A percentile compares a stretch with the other conserved stretches of the same genome.
These are phyloP conservation scores for Pelargonium australe DNA, from an alignment of 441 rosid genomes.

Conservation along the genomic window DNA sequence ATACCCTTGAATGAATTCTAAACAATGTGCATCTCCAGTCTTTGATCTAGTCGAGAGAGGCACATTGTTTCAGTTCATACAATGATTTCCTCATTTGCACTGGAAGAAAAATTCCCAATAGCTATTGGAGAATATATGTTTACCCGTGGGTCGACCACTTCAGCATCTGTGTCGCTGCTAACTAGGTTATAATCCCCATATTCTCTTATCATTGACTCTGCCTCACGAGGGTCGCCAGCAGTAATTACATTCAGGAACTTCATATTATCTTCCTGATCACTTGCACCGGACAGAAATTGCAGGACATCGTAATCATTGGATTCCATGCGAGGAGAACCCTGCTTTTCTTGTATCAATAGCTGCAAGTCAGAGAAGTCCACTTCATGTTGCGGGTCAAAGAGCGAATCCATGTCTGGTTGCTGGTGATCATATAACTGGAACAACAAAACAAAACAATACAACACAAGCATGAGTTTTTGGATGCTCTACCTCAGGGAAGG, in stretches of 20 bases:
- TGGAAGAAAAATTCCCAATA: neutral
- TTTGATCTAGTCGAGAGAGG: neutral
- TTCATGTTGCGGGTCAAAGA: neutral
- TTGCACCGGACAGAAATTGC: neutral
- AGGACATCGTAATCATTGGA: neutral
- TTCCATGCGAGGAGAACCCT: neutral
- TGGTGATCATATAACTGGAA: slow-evolving; percentile 10
- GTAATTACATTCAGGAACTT: neutral
- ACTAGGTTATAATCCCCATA: neutral
- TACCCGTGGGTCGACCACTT: slow-evolving; percentile 18
- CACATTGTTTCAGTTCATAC: neutral
- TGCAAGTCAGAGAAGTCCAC: neutral
- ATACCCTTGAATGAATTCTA: neutral
- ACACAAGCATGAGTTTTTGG: slow-evolving; percentile 12
- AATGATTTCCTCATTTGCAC: neutral
- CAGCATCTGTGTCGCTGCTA: slow-evolving; percentile 14
- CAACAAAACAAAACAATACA: slow-evolving; percentile 3
- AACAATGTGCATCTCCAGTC: neutral
- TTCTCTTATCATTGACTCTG: slow-evolving; percentile 15
- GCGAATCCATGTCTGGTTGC: neutral
- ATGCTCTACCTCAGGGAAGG: neutral
- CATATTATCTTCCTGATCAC: slow-evolving; percentile 5
- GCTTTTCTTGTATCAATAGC: neutral
- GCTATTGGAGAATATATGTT: neutral
- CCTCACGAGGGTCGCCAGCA: slow-evolving; percentile 14